Conservation (phyloP, 176 grass and related monocot species). For the Raddia guianensis region DNA sequence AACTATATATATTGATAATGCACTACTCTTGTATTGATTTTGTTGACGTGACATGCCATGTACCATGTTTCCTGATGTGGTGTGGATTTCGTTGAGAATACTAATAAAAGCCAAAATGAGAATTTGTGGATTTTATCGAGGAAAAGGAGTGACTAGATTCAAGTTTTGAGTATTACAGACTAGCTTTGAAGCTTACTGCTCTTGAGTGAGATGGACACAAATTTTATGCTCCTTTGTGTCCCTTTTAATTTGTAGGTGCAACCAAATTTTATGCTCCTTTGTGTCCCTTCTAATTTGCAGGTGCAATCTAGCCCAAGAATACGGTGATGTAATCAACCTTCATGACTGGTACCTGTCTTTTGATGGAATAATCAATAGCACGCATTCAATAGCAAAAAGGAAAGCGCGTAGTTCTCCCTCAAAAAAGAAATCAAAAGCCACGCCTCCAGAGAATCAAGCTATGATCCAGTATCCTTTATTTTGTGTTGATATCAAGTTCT, state of each 20-base stretch:
- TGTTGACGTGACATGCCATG: neutral
- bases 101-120: slow-evolving; percentile 7
- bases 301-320: slow-evolving; percentile 88
- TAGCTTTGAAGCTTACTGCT: neutral
- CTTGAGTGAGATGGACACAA: neutral
- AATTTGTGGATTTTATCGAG: neutral
- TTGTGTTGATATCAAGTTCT: neutral
- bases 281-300: slow-evolving; percentile 44
- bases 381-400: slow-evolving; percentile 47
- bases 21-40: neutral
- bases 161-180: slow-evolving; percentile 32
- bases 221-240: slow-evolving; percentile 11
- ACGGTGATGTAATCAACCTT: slow-evolving; percentile 91
- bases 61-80: neutral
- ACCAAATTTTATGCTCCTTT: slow-evolving; percentile 17
- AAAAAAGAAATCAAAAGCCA: slow-evolving; percentile 67
- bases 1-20: neutral
- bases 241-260: slow-evolving; percentile 60
- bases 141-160: slow-evolving; percentile 12
- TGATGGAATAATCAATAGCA: slow-evolving; percentile 52
- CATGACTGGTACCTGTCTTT: slow-evolving; percentile 91
- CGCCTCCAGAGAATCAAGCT: slow-evolving; percentile 52
- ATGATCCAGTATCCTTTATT: slow-evolving; percentile 81
- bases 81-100: neutral
- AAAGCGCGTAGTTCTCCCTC: slow-evolving; percentile 52